Percentiles rank a stretch among this genome's conserved stretches.
Evolutionary conservation across 2,329 filamentous ascomycete species (phyloP).

Genomic region (Botrytis tulipae): DNA sequence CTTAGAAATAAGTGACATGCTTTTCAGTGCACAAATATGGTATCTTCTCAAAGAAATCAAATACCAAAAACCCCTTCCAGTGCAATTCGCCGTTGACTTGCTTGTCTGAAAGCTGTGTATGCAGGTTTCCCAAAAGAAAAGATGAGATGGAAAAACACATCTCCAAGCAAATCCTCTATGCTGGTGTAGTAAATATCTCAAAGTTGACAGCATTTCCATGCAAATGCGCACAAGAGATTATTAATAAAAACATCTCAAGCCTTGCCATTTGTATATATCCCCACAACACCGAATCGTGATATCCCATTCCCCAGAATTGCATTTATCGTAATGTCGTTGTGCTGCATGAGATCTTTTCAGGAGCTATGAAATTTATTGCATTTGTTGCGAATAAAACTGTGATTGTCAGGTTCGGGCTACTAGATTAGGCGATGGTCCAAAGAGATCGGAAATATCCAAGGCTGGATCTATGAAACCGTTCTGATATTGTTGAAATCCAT

Average conservation of each 20-base stretch:
- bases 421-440: slow-evolving; percentile 12
- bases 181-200: slow-evolving; percentile 6
- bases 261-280: background rate
- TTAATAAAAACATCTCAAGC: background rate
- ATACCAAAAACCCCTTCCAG: background rate
- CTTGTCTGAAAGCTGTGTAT: background rate
- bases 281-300: slow-evolving; percentile 8
- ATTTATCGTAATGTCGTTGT: slow-evolving; percentile 11
- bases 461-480: slow-evolving; percentile 18
- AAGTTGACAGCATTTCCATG: slow-evolving; percentile 5
- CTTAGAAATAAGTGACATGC: slow-evolving; percentile 2
- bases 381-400: background rate
- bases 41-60: slow-evolving; percentile 13
- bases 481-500: slow-evolving; percentile 13
- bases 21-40: background rate
- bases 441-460: slow-evolving; percentile 19
- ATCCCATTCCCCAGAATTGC: slow-evolving; percentile 14
- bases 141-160: slow-evolving; percentile 4
- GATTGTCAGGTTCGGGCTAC: slow-evolving; percentile 14
- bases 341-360: background rate
- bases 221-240: background rate
- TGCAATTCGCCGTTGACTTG: background rate
- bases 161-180: slow-evolving; percentile 10
- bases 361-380: slow-evolving; percentile 8
- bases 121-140: slow-evolving; percentile 5